Evolutionary conservation across 176 grass and related monocot species (phyloP).

Genomic region (Triticum timopheevii): DNA sequence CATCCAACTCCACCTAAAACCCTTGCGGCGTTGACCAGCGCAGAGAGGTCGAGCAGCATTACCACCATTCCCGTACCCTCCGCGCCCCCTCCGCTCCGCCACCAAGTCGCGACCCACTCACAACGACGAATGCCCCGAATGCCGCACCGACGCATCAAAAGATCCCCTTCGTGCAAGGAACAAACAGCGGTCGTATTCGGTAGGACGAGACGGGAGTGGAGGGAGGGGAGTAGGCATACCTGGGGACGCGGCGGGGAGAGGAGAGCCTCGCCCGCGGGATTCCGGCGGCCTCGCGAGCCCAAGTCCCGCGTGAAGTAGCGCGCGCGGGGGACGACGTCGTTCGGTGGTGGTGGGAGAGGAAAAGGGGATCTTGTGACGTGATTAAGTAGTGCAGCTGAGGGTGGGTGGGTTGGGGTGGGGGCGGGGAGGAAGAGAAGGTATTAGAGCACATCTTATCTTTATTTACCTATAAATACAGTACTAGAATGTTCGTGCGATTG

Average conservation of each 20-base stretch:
- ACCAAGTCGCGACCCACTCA: neutral
- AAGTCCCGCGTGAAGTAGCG: neutral
- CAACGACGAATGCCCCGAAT: neutral
- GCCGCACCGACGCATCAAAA: neutral
- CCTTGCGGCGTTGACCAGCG: slow-evolving; percentile 32
- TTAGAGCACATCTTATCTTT: no score
- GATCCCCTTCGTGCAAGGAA: slow-evolving; percentile 5
- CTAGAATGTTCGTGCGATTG: no score
- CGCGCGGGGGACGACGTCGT: neutral
- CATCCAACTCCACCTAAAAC: slow-evolving; percentile 26
- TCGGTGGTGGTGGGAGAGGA: neutral
- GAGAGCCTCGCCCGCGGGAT: neutral
- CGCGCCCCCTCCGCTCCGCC: neutral
- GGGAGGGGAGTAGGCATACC: slow-evolving; percentile 19
- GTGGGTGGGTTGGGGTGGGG: neutral
- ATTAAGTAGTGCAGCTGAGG: slow-evolving; percentile 41
- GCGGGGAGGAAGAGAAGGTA: no score
- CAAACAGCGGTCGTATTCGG: slow-evolving; percentile 1
- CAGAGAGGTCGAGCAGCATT: neutral
- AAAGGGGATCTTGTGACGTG: slow-evolving; percentile 50
- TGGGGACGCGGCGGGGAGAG: neutral
- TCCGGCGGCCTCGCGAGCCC: neutral
- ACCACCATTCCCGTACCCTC: neutral
- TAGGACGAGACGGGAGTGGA: no score
- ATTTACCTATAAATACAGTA: no score